Conservation (phyloP, 345 rosid genomes). For the Populus nigra region DNA sequence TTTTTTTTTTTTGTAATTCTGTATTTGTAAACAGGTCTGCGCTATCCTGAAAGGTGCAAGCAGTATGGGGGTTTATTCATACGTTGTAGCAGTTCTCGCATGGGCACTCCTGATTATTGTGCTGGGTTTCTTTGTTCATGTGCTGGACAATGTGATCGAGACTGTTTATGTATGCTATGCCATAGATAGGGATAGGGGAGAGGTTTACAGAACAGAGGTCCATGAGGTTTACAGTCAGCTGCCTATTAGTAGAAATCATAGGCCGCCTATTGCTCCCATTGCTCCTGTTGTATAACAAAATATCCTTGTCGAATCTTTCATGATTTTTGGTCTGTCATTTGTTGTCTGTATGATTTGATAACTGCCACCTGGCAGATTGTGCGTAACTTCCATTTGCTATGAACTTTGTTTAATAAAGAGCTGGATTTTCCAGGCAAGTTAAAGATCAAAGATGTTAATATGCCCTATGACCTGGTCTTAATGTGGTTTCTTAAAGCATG, state of each 20-base stretch:
- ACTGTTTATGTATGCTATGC: constrained; percentile 80
- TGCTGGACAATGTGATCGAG: constrained; percentile 83
- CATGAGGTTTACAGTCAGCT: constrained; percentile 81
- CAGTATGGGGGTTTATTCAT: constrained; percentile 55
- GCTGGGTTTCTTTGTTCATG: constrained; percentile 67
- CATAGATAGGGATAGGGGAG: constrained; percentile 76
- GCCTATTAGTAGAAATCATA: constrained; percentile 62
- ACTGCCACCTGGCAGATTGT: constrained; percentile 26
- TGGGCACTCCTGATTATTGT: constrained; percentile 57
- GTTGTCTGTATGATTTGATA: constrained; percentile 17
- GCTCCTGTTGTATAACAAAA: constrained; percentile 39
- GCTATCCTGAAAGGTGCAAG: constrained; percentile 60
- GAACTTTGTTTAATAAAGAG: constrained; percentile 38
- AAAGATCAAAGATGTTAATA: not conserved
- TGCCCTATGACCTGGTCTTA: not conserved
- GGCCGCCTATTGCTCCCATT: constrained; percentile 35
- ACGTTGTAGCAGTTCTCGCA: constrained; percentile 56
- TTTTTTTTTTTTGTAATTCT: not conserved
- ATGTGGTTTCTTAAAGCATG: not conserved
- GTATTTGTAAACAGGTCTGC: constrained; percentile 48
- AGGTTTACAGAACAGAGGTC: constrained; percentile 77
- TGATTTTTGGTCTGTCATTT: constrained; percentile 17
- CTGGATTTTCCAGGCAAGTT: not conserved
- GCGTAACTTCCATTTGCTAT: constrained; percentile 25
- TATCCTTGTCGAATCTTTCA: not conserved